Conservation (phyloP, 2,329 filamentous ascomycete genomes). For the Paecilomyces dactylethromorphus region DNA sequence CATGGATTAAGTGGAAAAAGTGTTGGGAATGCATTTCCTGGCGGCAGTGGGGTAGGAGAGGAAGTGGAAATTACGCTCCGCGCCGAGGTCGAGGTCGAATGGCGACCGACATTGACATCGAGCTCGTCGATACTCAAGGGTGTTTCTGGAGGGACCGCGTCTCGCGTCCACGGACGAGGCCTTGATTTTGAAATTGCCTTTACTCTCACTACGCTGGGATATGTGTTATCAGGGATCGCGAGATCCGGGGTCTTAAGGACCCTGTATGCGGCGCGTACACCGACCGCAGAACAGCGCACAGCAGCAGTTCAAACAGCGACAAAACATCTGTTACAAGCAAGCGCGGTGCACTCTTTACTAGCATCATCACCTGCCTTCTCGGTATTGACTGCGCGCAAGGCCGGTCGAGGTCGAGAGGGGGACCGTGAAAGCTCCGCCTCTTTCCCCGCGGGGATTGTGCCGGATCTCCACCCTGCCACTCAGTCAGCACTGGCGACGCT, state of each 20-base stretch:
- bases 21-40: constrained; percentile 21
- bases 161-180: constrained; percentile 63
- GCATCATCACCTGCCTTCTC: constrained; percentile 45
- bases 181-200: constrained; percentile 82
- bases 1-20: constrained; percentile 57
- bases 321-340: constrained; percentile 68
- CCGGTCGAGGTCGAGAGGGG: constrained; percentile 1
- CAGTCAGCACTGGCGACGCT: constrained; percentile 46
- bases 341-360: constrained; percentile 70
- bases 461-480: constrained; percentile 42
- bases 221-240: constrained; percentile 65
- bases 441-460: constrained; percentile 9
- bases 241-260: constrained; percentile 61
- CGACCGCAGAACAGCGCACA: constrained; percentile 61
- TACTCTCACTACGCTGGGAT: constrained; percentile 67
- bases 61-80: constrained; percentile 62
- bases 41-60: constrained; percentile 40
- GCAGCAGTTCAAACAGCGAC: constrained; percentile 67
- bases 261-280: constrained; percentile 61
- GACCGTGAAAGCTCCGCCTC: neutral
- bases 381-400: constrained; percentile 12
- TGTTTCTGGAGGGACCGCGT: constrained; percentile 51
- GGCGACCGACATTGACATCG: constrained; percentile 74
- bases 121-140: constrained; percentile 24
- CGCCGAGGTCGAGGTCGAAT: constrained; percentile 64